Evolutionary conservation across 805 yeast genomes (phyloP).

Genomic region (Barnettozyma pratensis): DNA sequence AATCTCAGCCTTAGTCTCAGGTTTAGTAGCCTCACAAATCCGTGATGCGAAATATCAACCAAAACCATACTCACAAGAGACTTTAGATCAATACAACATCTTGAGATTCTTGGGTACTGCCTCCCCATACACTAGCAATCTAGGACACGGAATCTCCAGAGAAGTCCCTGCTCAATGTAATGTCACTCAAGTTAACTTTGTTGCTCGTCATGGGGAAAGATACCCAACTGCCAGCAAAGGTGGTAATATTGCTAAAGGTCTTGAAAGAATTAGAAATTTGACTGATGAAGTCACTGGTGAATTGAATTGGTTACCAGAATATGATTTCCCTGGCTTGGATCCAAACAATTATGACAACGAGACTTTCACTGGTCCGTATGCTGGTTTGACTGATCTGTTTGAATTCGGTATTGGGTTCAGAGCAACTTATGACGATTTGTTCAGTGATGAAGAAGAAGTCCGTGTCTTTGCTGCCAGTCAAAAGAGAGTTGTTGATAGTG

Average conservation of each 20-base stretch:
- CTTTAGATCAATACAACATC: slow-evolving; percentile 41
- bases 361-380: slow-evolving; percentile 43
- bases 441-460: slow-evolving; percentile 25
- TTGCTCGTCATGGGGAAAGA: slow-evolving; percentile 57
- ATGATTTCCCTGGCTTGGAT: slow-evolving; percentile 39
- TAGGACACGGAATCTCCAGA: slow-evolving; percentile 48
- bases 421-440: slow-evolving; percentile 43
- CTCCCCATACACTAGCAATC: slow-evolving; percentile 46
- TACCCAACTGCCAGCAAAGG: slow-evolving; percentile 33
- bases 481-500: slow-evolving; percentile 51
- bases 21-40: neutral
- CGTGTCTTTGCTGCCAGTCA: slow-evolving; percentile 53
- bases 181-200: slow-evolving; percentile 48
- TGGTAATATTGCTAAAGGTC: slow-evolving; percentile 9
- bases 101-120: slow-evolving; percentile 44
- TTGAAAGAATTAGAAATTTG: slow-evolving; percentile 35
- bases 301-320: slow-evolving; percentile 29
- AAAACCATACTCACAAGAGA: slow-evolving; percentile 26
- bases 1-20: neutral
- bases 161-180: slow-evolving; percentile 46
- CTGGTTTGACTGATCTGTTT: slow-evolving; percentile 47
- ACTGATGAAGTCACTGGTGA: slow-evolving; percentile 13
- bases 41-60: neutral
- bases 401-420: slow-evolving; percentile 46
- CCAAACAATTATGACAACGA: slow-evolving; percentile 44